Percentiles rank a stretch among this genome's conserved stretches.
phyloP scores from a whole-genome alignment of 2,329 filamentous ascomycete species.

The Aureobasidium sp. region DNA sequence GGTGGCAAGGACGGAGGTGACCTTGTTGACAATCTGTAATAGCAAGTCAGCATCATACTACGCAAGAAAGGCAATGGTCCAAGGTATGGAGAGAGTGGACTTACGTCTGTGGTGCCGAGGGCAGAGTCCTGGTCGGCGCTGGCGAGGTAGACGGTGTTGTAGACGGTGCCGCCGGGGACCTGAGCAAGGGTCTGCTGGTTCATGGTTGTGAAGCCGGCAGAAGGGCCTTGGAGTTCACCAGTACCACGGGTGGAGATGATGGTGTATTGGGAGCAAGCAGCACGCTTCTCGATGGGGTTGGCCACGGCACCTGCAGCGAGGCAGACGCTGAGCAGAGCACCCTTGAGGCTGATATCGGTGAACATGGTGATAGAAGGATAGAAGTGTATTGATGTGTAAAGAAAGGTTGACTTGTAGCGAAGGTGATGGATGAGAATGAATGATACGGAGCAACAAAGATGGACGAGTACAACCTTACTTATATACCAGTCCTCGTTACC shows the following conservation, averaged over 20 bases:
- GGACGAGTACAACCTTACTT: neutral
- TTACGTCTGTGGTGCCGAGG: constrained; percentile 23
- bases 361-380: neutral
- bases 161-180: constrained; percentile 27
- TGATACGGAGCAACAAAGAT: neutral
- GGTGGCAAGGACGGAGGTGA: constrained; percentile 21
- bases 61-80: neutral
- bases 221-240: constrained; percentile 20
- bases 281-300: constrained; percentile 8
- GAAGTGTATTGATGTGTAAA: neutral
- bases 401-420: neutral
- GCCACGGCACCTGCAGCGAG: neutral
- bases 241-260: constrained; percentile 25
- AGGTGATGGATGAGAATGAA: neutral
- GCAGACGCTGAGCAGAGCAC: constrained; percentile 2
- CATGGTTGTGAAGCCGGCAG: constrained; percentile 28
- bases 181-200: constrained; percentile 23
- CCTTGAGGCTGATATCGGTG: constrained; percentile 2
- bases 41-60: neutral
- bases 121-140: constrained; percentile 22
- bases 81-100: neutral
- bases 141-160: constrained; percentile 31
- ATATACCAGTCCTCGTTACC: neutral
- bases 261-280: constrained; percentile 14
- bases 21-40: constrained; percentile 26